A percentile compares a stretch with the other conserved stretches of the same genome.
These are phyloP conservation scores for Auriscalpium vulgare DNA, from an alignment of 768 basidiomycete species.

Conservation along the genomic window DNA sequence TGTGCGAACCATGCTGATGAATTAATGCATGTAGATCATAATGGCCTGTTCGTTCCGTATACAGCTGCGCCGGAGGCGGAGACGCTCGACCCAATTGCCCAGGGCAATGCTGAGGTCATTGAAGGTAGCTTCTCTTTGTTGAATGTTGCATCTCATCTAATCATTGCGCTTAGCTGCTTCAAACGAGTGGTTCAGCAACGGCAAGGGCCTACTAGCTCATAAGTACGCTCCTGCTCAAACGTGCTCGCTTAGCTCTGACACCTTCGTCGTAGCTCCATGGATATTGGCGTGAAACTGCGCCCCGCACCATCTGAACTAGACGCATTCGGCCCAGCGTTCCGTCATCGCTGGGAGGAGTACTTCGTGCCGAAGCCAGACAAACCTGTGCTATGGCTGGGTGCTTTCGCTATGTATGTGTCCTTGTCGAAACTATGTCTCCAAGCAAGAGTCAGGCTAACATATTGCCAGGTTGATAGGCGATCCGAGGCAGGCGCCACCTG, in stretches of 20 bases:
- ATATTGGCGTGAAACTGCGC: conserved; percentile 49
- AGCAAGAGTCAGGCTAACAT: not conserved
- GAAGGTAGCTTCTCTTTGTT: conserved; percentile 7
- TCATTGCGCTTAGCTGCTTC: conserved; percentile 21
- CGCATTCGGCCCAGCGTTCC: conserved; percentile 38
- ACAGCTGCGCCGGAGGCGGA: conserved; percentile 10
- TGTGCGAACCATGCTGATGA: not conserved
- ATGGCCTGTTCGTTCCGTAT: conserved; percentile 16
- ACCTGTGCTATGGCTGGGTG: conserved; percentile 36
- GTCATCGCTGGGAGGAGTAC: conserved; percentile 39
- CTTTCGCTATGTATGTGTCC: conserved; percentile 27
- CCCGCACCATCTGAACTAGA: conserved; percentile 43
- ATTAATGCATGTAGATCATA: conserved; percentile 11
- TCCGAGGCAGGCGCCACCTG: not conserved
- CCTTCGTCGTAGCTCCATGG: conserved; percentile 27
- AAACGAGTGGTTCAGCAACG: conserved; percentile 27
- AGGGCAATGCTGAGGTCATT: conserved; percentile 9
- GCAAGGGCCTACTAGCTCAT: conserved; percentile 42
- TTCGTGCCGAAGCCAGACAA: conserved; percentile 47
- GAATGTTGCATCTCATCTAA: not conserved
- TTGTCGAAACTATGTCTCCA: too few species aligned
- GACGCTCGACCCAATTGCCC: conserved; percentile 16
- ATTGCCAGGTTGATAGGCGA: not conserved
- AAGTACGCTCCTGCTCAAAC: conserved; percentile 32
- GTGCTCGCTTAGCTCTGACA: conserved; percentile 16